Conservation (phyloP, 768 basidiomycete genomes). For the Panellus pusillus region DNA sequence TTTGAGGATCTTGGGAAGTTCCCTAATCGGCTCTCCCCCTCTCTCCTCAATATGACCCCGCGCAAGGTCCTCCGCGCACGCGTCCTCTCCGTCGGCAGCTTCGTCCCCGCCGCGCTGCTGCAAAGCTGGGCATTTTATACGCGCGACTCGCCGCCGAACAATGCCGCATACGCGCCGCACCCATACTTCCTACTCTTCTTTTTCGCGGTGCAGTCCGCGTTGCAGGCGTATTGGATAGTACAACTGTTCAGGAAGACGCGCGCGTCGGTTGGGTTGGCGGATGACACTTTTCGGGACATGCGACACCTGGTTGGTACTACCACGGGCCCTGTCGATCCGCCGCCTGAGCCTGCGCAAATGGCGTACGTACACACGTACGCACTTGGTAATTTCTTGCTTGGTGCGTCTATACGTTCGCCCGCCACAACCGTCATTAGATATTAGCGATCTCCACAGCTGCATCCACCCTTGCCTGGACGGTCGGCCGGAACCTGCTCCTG, state of each 20-base stretch:
- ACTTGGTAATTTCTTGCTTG: conserved; percentile 33
- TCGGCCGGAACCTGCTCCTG: conserved; percentile 23
- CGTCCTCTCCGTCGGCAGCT: background rate
- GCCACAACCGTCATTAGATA: no score
- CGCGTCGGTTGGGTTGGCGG: background rate
- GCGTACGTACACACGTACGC: conserved; percentile 33
- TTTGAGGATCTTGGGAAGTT: background rate
- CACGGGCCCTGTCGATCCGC: background rate
- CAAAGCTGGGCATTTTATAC: background rate
- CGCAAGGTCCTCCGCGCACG: conserved; percentile 6
- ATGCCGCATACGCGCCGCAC: conserved; percentile 10
- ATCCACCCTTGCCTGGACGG: conserved; percentile 32
- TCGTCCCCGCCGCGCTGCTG: background rate
- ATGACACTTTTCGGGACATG: no score
- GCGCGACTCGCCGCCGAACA: background rate
- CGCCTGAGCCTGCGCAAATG: conserved; percentile 24
- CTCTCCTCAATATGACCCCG: background rate
- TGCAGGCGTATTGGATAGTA: conserved; percentile 13
- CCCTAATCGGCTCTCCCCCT: background rate
- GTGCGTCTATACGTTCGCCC: conserved; percentile 17
- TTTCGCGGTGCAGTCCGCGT: conserved; percentile 5
- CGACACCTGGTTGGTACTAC: no score
- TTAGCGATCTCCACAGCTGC: conserved; percentile 22
- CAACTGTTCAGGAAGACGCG: conserved; percentile 3
- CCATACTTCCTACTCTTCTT: conserved; percentile 9